Base-by-base conservation (phyloP, 768 basidiomycete species). In the Hirschioporus abietinus region DNA sequence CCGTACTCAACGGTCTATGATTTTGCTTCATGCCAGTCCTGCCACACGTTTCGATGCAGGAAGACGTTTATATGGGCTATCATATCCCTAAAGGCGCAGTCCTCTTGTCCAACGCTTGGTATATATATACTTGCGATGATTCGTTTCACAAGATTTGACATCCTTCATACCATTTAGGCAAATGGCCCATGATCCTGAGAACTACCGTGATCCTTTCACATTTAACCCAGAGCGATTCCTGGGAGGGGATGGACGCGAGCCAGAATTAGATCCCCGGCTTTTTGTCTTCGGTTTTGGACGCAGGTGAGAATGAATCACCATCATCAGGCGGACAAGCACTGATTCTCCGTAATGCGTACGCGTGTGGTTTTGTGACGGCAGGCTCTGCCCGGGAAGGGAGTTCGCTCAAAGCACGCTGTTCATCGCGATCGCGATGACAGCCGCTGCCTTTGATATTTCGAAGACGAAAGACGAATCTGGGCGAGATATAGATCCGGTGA, bases 321-420 rank as follows among this genome's bases (percentile, higher is more conserved):
- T 30, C 30, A 30, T 30, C 30, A 8, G 2, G 8, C 2, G 2
- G 2, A 30, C 30, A 8, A 30, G 30, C 2, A 30, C 30, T 30
- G 8, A 30, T 3, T 30, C 30, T 30, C 30, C 4, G 2, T 30
- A n/a, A n/a, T n/a, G n/a, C n/a, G n/a, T n/a, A n/a, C n/a, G n/a
- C n/a, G 30, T 30, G 30, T 30, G 30, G 30, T 30, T 30, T 30
- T 30, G 30, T 30, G 30, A 34, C 36, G 27, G 42, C 25, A 64
- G 63, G 10, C 52, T 80, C 6, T 83, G 82, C 64, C 78, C 82
- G 20, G 84, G 83, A 4, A 67, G 71, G 12, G 69, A 75, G 64
- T 68, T 79, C n/a, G 77, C 78, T 12, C 73, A 78, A 52, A 66
- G 67, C 1, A 72, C 73, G 3, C 61, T 78, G 15, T 79, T 71